These are phyloP conservation scores for Pseudogymnoascus sp. DNA, from an alignment of 2,329 filamentous ascomycete genomes.

Conservation along the genomic window DNA sequence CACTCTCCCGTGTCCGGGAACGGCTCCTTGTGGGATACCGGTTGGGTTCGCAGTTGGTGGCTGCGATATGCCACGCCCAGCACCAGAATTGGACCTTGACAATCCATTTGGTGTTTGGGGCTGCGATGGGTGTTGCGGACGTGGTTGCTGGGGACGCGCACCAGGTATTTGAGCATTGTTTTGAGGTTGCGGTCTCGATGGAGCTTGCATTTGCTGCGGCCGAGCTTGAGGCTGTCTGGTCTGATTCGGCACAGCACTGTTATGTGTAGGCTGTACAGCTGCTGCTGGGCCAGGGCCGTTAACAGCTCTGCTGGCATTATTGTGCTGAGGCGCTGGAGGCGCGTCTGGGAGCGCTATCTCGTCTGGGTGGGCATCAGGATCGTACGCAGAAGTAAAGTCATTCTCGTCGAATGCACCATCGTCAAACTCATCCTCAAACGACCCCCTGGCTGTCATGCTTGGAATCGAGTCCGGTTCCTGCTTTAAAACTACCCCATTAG, in stretches of 20 bases:
- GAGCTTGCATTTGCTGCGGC: slow-evolving; percentile 23
- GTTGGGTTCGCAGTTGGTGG: slow-evolving; percentile 11
- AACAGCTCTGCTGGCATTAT: slow-evolving; percentile 15
- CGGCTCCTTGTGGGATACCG: background rate
- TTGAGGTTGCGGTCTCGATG: slow-evolving; percentile 21
- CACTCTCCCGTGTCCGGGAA: slow-evolving; percentile 18
- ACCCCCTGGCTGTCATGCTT: slow-evolving; percentile 31
- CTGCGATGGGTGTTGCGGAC: slow-evolving; percentile 14
- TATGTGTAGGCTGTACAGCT: slow-evolving; percentile 12
- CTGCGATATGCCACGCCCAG: slow-evolving; percentile 11
- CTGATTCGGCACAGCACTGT: slow-evolving; percentile 19
- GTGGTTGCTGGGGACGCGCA: background rate
- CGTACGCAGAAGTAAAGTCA: slow-evolving; percentile 62
- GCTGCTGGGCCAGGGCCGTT: slow-evolving; percentile 13
- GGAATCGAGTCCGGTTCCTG: slow-evolving; percentile 11
- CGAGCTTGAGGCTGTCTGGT: slow-evolving; percentile 23
- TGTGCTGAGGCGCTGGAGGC: slow-evolving; percentile 14
- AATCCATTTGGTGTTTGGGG: slow-evolving; percentile 28
- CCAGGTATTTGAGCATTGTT: slow-evolving; percentile 12
- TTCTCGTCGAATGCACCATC: slow-evolving; percentile 66
- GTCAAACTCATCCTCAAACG: slow-evolving; percentile 47
- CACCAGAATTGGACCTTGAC: slow-evolving; percentile 21
- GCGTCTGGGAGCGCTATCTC: slow-evolving; percentile 55
- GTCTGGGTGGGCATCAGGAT: slow-evolving; percentile 61
- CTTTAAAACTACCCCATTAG: slow-evolving; percentile 24